phyloP scores from a whole-genome alignment of 2,329 filamentous ascomycete genomes.

The Venturiaceae sp. region DNA sequence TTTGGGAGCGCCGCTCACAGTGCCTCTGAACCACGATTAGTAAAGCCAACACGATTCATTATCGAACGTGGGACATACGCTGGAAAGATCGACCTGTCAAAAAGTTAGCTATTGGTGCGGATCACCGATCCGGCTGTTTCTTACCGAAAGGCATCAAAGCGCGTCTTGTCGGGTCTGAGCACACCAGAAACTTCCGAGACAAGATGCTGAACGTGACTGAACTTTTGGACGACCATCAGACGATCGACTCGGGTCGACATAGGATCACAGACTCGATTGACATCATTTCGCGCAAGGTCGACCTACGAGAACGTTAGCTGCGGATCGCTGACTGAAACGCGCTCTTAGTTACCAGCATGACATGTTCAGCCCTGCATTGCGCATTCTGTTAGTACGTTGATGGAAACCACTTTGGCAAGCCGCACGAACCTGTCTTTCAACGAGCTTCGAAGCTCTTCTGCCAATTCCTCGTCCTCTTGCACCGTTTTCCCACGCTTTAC shows the following conservation, averaged over 20 bases:
- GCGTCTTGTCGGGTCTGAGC: conserved; percentile 70
- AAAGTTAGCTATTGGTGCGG: not conserved
- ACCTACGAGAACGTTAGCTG: not conserved
- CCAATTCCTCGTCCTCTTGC: conserved; percentile 73
- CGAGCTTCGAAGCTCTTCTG: conserved; percentile 64
- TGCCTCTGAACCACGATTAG: conserved; percentile 42
- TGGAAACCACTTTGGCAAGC: not conserved
- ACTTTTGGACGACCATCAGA: conserved; percentile 69
- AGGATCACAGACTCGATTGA: conserved; percentile 92
- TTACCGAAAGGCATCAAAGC: conserved; percentile 82
- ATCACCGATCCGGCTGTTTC: not conserved
- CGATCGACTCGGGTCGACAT: conserved; percentile 82
- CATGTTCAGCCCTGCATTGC: conserved; percentile 65
- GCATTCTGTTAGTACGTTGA: not conserved
- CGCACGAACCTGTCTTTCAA: conserved; percentile 64
- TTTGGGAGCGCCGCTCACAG: conserved; percentile 91
- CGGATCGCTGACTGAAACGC: not conserved
- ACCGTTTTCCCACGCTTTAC: conserved; percentile 75
- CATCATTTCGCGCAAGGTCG: conserved; percentile 84
- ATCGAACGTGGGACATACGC: conserved; percentile 32
- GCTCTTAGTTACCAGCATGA: conserved; percentile 68
- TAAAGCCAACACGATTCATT: not conserved
- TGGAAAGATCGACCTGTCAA: conserved; percentile 67
- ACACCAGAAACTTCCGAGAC: conserved; percentile 92
- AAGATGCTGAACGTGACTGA: conserved; percentile 95